Base-by-base conservation (phyloP, 441 rosid species). In the Metrosideros polymorpha region DNA sequence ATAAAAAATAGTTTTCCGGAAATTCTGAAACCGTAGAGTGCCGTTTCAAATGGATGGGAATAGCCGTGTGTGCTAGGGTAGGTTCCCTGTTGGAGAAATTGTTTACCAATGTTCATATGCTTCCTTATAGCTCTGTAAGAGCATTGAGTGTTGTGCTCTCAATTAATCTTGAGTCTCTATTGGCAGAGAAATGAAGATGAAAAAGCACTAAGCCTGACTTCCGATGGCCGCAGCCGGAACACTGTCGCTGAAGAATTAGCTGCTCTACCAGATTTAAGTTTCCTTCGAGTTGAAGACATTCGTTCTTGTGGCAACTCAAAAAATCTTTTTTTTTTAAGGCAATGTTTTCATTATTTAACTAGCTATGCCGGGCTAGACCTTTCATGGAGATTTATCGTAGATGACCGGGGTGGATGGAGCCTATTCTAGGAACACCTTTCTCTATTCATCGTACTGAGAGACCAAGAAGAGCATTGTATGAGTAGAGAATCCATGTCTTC, bases 101-200 rank as follows among this genome's bases (percentile, higher is more conserved):
- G 9, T 57, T 57, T n/a, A 57, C 1, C 4, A 6, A 3, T 13
- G 32, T 57, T 6, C 66, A 57, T 2, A 57, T 12, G 66, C 32
- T 57, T 57, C 66, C 19, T 57, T 13, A n/a, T 13, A 6, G 63
- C 4, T 57, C 14, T 25, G 0, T 25, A 55, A 55, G 7, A 55
- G 2, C 9, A 13, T 0, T 4, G 1, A 56, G n/a, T 54, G 57
- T 4, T 0, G 8, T 27, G 8, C 32, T 12, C 2, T 27, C 4
- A 56, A 25, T n/a, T 57, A 57, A 57, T n/a, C 2, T 57, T 3
- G 63, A 57, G 32, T n/a, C 63, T 57, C 30, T n/a, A 0, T 57
- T n/a, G 32, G 32, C 4, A n/a, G 63, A 12, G 8, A 57, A 27
- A 57, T 57, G 7, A n/a, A 12, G 30, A 57, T n/a, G 63, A 12